Evolutionary conservation across 2,329 filamentous ascomycete species (phyloP), one percentile per base, ranked within the genome.

Genomic region (Aspergillus intermedius): DNA sequence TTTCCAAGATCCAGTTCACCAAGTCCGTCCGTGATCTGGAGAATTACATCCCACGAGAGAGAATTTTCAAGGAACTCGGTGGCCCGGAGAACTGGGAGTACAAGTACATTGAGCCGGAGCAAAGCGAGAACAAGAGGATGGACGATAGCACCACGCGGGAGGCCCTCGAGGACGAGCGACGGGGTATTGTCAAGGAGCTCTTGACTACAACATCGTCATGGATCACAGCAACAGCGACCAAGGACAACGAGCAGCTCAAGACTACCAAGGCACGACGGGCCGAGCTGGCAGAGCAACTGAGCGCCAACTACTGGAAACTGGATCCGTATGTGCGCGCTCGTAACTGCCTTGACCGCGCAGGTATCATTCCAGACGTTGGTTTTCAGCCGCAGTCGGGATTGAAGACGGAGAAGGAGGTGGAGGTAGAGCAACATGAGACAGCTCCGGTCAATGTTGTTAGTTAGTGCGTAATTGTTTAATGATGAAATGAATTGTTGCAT

Each of bases 1-100:
- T 91, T 17, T 80, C 82, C 64, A 97, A 97, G 69, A 86, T 97
- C 13, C 83, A 95, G 67, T 96, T 96, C 67, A 91, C 87, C 48
- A 90, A 87, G 64, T 87, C 80, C 57, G 73, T 82, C 45, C 79
- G 84, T 43, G 91, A 95, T 44, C 75, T 97, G 46, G 79, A 85
- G 51, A 76, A 83, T 49, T 95, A 84, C 64, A 85, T 97, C 47
- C 77, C 81, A 4, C 74, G 74, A 30, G 74, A 75, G 34, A 81
- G 84, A 44, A 86, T 96, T 53, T 80, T 84, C 43, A 85, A 84
- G 60, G 89, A 95, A 51, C 75, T 95, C 4, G 90, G 88, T 19
- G 91, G 91, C 34, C 79, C 84, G 6, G 89, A 95, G 57, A 77
- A 88, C 52, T 96, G 87, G 83, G 74, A 78, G 32, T 96, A 95